phyloP scores from a whole-genome alignment of 495 filamentous ascomycete species.

The Penicillium diatomitis region DNA sequence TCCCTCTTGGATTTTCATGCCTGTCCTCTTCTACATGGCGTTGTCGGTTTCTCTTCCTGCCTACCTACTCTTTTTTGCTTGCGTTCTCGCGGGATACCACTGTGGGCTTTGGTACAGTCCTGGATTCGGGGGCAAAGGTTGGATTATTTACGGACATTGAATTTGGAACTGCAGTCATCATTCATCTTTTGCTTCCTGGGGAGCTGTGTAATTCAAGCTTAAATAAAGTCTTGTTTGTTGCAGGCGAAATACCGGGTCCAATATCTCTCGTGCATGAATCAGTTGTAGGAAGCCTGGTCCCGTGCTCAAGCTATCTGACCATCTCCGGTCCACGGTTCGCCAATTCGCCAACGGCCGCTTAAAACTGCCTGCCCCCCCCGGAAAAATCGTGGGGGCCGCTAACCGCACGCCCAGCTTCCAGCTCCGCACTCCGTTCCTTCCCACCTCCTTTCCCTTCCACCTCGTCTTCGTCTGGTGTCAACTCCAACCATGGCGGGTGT shows the following conservation, averaged over 20 bases:
- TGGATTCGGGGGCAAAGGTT: conserved; percentile 1
- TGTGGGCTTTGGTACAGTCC: conserved; percentile 11
- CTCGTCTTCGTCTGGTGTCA: conserved; percentile 4
- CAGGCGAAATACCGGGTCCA: too few species aligned
- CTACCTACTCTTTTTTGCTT: conserved; percentile 2
- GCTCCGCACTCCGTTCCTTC: conserved; percentile 23
- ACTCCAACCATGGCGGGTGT: conserved; percentile 52
- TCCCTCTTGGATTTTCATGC: too few species aligned
- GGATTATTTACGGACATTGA: conserved; percentile 2
- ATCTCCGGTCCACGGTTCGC: not conserved
- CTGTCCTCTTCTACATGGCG: too few species aligned
- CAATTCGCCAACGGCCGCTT: conserved; percentile 1
- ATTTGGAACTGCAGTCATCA: not conserved
- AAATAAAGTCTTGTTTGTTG: too few species aligned
- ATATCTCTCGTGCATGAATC: too few species aligned
- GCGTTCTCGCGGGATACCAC: conserved; percentile 21
- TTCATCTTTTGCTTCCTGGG: not conserved
- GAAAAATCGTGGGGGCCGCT: conserved; percentile 19
- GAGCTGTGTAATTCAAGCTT: too few species aligned
- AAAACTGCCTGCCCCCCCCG: conserved; percentile 11
- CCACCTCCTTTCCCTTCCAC: conserved; percentile 23
- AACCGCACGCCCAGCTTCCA: conserved; percentile 17
- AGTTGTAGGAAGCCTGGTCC: too few species aligned
- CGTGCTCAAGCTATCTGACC: too few species aligned
- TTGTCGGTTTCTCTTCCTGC: too few species aligned